Conservation (phyloP, 495 filamentous ascomycete species). For the Annulohypoxylon moriforme region DNA sequence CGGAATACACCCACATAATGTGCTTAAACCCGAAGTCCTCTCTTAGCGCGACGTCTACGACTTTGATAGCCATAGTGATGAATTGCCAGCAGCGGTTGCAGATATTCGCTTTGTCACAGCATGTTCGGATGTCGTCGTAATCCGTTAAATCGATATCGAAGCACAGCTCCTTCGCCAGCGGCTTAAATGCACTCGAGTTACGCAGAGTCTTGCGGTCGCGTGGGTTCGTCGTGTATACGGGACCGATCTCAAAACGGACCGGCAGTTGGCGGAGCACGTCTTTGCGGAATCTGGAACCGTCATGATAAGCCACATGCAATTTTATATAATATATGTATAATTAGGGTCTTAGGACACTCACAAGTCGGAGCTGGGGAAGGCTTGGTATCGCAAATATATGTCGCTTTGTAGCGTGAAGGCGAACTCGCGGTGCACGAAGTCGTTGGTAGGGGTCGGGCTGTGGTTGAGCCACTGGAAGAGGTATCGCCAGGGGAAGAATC, state of each 20-base stretch:
- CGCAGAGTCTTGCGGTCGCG: constrained; percentile 89
- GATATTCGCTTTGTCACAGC: constrained; percentile 92
- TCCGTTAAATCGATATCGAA: constrained; percentile 99
- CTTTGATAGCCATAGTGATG: constrained; percentile 96
- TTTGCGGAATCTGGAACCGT: constrained; percentile 76
- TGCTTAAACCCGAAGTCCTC: constrained; percentile 97
- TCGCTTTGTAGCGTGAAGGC: constrained; percentile 91
- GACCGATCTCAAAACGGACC: constrained; percentile 96
- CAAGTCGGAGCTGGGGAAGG: constrained; percentile 87
- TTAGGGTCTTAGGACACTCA: constrained; percentile 53
- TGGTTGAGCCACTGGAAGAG: constrained; percentile 99
- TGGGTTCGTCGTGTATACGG: constrained; percentile 92
- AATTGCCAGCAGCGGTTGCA: constrained; percentile 96
- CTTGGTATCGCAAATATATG: constrained; percentile 91
- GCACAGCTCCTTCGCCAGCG: constrained; percentile 89
- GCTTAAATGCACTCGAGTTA: constrained; percentile 77
- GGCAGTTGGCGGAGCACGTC: constrained; percentile 88
- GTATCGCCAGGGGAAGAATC: constrained; percentile 93
- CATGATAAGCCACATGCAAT: constrained; percentile 15
- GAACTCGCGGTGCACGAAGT: constrained; percentile 95
- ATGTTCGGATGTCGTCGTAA: constrained; percentile 96
- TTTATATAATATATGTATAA: not conserved
- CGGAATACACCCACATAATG: constrained; percentile 98
- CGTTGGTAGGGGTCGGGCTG: constrained; percentile 81
- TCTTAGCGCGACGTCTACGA: constrained; percentile 83